phyloP scores from a whole-genome alignment of 345 rosid species.

The Gossypium raimondii region DNA sequence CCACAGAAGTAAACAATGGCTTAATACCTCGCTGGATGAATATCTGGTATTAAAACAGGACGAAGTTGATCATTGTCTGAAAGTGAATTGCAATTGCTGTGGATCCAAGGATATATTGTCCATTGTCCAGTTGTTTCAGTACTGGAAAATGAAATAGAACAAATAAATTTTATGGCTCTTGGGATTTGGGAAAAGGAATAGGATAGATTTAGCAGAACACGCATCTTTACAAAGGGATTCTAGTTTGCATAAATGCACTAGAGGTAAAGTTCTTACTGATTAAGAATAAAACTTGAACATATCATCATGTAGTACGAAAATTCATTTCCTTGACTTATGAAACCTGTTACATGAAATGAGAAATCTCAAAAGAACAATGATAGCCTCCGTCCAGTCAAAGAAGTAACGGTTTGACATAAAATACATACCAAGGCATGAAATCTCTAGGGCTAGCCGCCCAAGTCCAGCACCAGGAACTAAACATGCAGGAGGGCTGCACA shows the following conservation, averaged over 20 bases:
- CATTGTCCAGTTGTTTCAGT: constrained; percentile 61
- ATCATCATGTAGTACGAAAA: constrained; percentile 99
- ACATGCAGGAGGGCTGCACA: constrained; percentile 77
- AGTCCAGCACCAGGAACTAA: constrained; percentile 99
- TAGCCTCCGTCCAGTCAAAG: not conserved
- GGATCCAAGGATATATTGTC: constrained; percentile 96
- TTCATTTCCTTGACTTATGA: constrained; percentile 95
- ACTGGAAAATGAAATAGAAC: constrained; percentile 32
- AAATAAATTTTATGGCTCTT: not conserved
- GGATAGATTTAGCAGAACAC: constrained; percentile 3
- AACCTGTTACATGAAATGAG: constrained; percentile 55
- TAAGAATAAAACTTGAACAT: constrained; percentile 95
- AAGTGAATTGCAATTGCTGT: constrained; percentile 91
- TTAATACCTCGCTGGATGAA: constrained; percentile 86
- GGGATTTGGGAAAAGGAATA: not conserved
- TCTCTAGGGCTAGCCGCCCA: constrained; percentile 93
- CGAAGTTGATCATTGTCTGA: constrained; percentile 90
- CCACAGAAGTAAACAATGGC: not conserved
- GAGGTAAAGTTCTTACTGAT: constrained; percentile 54
- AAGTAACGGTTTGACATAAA: constrained; percentile 2
- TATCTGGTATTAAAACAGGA: constrained; percentile 74
- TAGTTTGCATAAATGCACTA: constrained; percentile 5
- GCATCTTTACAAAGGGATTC: not conserved
- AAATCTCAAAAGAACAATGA: constrained; percentile 7
- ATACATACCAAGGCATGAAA: constrained; percentile 76